These are phyloP conservation scores for Pulveroboletus sp. DNA, from an alignment of 768 basidiomycete genomes.

Conservation along the genomic window DNA sequence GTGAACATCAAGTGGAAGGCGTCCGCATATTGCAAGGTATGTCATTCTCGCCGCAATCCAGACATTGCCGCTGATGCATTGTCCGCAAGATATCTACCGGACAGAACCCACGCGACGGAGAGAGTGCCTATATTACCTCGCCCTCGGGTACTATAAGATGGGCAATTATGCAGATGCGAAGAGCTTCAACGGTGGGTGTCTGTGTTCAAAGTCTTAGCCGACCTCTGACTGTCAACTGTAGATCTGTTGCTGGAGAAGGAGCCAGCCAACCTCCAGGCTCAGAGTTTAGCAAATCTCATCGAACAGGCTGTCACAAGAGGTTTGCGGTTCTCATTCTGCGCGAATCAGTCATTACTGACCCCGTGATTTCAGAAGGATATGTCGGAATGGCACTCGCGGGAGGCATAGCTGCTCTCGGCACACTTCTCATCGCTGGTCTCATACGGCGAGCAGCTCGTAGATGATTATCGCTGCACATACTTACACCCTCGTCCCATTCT, in stretches of 20 bases:
- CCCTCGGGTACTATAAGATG: constrained; percentile 95
- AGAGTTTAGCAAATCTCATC: constrained; percentile 79
- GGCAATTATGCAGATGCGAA: constrained; percentile 89
- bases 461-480: constrained; percentile 21
- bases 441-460: constrained; percentile 76
- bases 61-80: constrained; percentile 7
- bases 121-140: constrained; percentile 96
- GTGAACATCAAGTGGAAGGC: constrained; percentile 87
- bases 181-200: constrained; percentile 80
- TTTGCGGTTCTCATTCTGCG: constrained; percentile 31
- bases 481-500: constrained; percentile 12
- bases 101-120: constrained; percentile 80
- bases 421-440: constrained; percentile 66
- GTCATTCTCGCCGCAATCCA: constrained; percentile 7
- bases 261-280: constrained; percentile 89
- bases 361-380: constrained; percentile 73
- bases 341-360: background rate
- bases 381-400: constrained; percentile 96
- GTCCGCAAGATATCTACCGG: constrained; percentile 77
- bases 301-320: constrained; percentile 82
- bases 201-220: background rate
- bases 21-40: constrained; percentile 86
- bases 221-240: constrained; percentile 29
- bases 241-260: constrained; percentile 87
- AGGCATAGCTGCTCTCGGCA: constrained; percentile 82